Evolutionary conservation across 148 eudicot species (phyloP).

Genomic region (Rhododendron ovatum): DNA sequence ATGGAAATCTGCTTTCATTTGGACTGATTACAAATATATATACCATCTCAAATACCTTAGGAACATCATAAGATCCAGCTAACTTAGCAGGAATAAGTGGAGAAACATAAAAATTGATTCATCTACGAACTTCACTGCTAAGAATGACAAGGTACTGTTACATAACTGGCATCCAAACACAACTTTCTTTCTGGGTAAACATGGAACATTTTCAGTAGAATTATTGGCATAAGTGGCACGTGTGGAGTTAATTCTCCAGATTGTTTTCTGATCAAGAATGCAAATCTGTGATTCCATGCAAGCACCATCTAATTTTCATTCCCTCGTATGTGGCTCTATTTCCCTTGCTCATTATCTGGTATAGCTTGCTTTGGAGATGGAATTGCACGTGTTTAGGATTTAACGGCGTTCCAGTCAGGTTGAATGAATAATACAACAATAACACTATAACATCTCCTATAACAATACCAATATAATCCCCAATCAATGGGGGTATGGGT

Average conservation of each 20-base stretch:
- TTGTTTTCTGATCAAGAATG: not conserved
- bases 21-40: not conserved
- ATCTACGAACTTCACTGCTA: not conserved
- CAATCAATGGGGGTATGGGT: too few species aligned
- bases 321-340: not conserved
- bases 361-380: not conserved
- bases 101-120: not conserved
- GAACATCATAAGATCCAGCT: not conserved
- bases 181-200: not conserved
- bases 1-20: not conserved
- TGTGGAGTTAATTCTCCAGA: not conserved
- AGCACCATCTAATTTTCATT: not conserved
- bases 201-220: not conserved
- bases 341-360: not conserved
- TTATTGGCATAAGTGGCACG: not conserved
- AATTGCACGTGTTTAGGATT: not conserved
- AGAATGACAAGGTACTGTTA: not conserved
- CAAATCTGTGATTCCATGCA: not conserved
- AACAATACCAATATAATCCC: too few species aligned
- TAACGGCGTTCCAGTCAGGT: not conserved
- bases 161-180: not conserved
- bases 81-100: not conserved
- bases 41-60: not conserved
- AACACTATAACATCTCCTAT: too few species aligned
- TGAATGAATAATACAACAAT: not conserved